Conservation (phyloP, 257 asterid species). For the Gardenia jasminoides region DNA sequence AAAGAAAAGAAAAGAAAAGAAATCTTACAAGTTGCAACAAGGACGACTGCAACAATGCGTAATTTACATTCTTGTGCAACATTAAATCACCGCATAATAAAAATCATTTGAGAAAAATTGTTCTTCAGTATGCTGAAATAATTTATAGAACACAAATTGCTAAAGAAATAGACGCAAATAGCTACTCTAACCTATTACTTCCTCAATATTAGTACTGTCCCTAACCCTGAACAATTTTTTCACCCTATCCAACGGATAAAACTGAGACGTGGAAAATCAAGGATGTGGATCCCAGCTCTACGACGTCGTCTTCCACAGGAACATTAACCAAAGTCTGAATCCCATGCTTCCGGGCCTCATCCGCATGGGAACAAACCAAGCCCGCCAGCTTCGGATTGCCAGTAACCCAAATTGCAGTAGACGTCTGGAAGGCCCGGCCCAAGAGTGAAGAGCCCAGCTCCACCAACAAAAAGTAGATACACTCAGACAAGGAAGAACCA, state of each 20-base stretch:
- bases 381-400: conserved; percentile 23
- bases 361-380: conserved; percentile 27
- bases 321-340: conserved; percentile 31
- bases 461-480: conserved; percentile 26
- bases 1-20: too few relatives aligned
- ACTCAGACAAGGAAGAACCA: conserved; percentile 35
- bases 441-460: conserved; percentile 34
- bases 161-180: too few relatives aligned
- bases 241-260: conserved; percentile 31
- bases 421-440: conserved; percentile 27
- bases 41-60: too few relatives aligned
- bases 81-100: too few relatives aligned
- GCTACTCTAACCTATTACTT: neutral
- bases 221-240: conserved; percentile 28
- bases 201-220: neutral
- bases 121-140: too few relatives aligned
- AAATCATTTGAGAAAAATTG: too few relatives aligned
- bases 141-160: too few relatives aligned
- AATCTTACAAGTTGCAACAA: too few relatives aligned
- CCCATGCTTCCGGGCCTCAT: conserved; percentile 23
- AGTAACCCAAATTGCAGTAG: conserved; percentile 31
- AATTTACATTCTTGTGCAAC: too few relatives aligned
- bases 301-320: conserved; percentile 30
- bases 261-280: conserved; percentile 18
- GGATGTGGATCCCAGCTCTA: conserved; percentile 38